Evolutionary conservation across 1,139 yeast species (phyloP).

Genomic region (Protomyces gravidus): DNA sequence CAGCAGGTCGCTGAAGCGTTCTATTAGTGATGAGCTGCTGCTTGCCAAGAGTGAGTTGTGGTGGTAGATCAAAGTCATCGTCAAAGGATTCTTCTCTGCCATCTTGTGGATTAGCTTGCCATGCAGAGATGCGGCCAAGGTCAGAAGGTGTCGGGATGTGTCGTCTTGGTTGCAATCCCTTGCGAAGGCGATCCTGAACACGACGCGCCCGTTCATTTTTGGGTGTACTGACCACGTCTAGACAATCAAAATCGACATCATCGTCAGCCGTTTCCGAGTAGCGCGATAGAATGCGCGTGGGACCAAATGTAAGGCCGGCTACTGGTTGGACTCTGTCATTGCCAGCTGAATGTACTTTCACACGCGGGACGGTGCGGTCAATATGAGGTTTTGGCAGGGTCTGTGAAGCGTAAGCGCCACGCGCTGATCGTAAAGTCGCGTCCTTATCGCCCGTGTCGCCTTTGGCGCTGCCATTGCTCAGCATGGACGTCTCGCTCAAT

Average conservation of each 20-base stretch:
- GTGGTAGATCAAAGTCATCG: slow-evolving; percentile 7
- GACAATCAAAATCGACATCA: neutral
- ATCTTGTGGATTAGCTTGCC: slow-evolving; percentile 7
- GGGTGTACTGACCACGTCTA: neutral
- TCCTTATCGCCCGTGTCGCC: neutral
- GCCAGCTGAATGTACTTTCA: neutral
- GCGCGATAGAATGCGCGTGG: neutral
- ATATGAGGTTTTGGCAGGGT: neutral
- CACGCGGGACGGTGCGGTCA: neutral
- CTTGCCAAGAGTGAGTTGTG: neutral
- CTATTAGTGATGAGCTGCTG: neutral
- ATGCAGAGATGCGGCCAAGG: slow-evolving; percentile 3
- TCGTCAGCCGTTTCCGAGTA: neutral
- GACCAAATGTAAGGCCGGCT: neutral
- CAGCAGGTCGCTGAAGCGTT: neutral
- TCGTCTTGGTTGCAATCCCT: slow-evolving; percentile 10
- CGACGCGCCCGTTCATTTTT: neutral
- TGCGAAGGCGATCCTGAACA: slow-evolving; percentile 1
- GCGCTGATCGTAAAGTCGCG: neutral
- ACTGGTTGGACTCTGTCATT: neutral
- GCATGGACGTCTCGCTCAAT: neutral
- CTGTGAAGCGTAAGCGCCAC: neutral
- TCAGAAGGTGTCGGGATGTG: slow-evolving; percentile 4
- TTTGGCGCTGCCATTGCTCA: neutral
- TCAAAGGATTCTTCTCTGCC: neutral